Evolutionary conservation across 257 asterid species (phyloP), one percentile per base, ranked within the genome.

Genomic region (Catharanthus roseus): DNA sequence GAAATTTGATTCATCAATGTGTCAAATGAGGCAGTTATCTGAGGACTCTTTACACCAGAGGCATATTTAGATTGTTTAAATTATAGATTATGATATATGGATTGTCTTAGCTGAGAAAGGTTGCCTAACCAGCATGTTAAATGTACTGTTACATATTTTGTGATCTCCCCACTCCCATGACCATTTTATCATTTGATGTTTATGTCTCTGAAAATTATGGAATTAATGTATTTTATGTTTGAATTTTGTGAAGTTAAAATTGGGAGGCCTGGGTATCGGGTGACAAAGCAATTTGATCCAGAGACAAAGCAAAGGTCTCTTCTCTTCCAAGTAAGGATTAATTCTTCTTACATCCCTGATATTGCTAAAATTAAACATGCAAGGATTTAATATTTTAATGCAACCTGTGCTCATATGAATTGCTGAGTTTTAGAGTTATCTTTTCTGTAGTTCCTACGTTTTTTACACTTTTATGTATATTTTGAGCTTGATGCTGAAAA

Each of bases 181-280:
- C 24, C 50, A 21, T 31, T 18, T 45, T 36, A 0, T 28, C 31
- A 12, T 49, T 29, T 58, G 0, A 56, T 56, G 63, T 56, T 24
- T 7, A 55, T 50, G 13, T 16, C 6, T 31, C 31, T 6, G 24
- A 61, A 31, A 34, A 6, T 21, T 10, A 29, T 19, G 29, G 61
- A 24, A 36, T 57, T 8, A 3, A 42, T 21, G 1, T 55, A 15
- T 42, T 28, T 56, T 1, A 49, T 19, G 8, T 69, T 26, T 38
- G 42, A 23, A 16, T 68, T 63, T 18, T 51, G 61, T 78, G 80
- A 89, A 90, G 99, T 95, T 82, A 95, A 91, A 82, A 95, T 95
- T 82, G 99, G 97, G 60, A 75, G 99, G 69, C 99, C 97, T 76
- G 99, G 97, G 62, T 95, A 95, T 74, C 89, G 99, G 21, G 99